phyloP scores from a whole-genome alignment of 495 filamentous ascomycete species.

The Cryomyces minteri region DNA sequence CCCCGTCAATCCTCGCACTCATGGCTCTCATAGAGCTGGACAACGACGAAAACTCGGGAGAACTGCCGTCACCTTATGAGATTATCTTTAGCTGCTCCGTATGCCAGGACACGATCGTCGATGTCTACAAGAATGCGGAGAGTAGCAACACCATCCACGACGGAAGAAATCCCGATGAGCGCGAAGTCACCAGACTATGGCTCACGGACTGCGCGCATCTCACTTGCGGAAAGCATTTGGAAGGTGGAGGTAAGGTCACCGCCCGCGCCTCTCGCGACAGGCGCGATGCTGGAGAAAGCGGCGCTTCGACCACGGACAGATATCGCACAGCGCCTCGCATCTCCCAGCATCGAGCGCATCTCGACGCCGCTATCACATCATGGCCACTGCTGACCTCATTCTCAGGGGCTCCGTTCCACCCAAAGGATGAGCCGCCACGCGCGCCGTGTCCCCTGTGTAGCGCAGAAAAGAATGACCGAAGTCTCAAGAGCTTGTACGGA shows the following conservation, averaged over 20 bases:
- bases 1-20: no score
- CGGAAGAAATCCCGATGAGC: conserved; percentile 10
- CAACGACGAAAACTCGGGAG: background rate
- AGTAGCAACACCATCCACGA: conserved; percentile 16
- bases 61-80: conserved; percentile 10
- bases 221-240: conserved; percentile 25
- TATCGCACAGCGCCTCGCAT: no score
- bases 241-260: conserved; percentile 19
- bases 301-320: background rate
- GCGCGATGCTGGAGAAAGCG: no score
- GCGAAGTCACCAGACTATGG: conserved; percentile 21
- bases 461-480: conserved; percentile 14
- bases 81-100: conserved; percentile 25
- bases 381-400: background rate
- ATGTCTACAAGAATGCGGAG: conserved; percentile 18
- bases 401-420: conserved; percentile 24
- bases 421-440: conserved; percentile 14
- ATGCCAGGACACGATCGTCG: conserved; percentile 20
- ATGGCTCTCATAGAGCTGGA: background rate
- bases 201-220: conserved; percentile 27
- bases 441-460: conserved; percentile 25
- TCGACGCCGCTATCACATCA: background rate
- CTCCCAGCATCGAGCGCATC: background rate
- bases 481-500: conserved; percentile 19
- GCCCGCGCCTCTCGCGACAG: no score